phyloP scores from a whole-genome alignment of 805 yeast genomes.

The Naumovozyma dairenensis region DNA sequence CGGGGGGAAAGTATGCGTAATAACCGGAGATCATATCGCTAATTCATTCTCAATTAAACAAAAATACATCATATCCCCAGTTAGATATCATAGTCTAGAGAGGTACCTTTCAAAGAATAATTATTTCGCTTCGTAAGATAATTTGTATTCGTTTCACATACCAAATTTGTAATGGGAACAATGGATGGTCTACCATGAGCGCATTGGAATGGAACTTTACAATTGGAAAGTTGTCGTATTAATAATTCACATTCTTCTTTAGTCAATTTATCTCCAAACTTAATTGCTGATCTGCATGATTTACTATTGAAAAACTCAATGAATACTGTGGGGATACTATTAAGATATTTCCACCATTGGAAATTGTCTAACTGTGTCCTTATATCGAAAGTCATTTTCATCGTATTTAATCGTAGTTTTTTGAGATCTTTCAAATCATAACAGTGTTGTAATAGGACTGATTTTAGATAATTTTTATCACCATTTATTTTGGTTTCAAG shows the following conservation, averaged over 20 bases:
- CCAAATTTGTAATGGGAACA: conserved; percentile 38
- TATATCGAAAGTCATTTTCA: neutral
- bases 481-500: conserved; percentile 27
- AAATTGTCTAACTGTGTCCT: neutral
- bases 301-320: conserved; percentile 43
- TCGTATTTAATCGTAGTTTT: conserved; percentile 12
- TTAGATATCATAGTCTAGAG: neutral
- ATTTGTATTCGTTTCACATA: neutral
- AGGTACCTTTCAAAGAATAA: neutral
- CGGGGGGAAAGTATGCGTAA: too few relatives aligned
- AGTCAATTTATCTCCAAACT: conserved; percentile 54
- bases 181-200: conserved; percentile 81
- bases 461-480: conserved; percentile 27
- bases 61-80: too few relatives aligned
- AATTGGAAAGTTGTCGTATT: conserved; percentile 34
- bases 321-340: conserved; percentile 42
- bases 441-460: conserved; percentile 35
- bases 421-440: conserved; percentile 32
- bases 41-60: too few relatives aligned
- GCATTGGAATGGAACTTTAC: conserved; percentile 63
- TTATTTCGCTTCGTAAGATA: neutral
- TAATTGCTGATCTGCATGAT: conserved; percentile 62
- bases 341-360: conserved; percentile 33
- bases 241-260: conserved; percentile 36
- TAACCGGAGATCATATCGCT: too few relatives aligned